Evolutionary conservation across 257 asterid genomes (phyloP), one percentile per base, ranked within the genome.

Genomic region (Capsicum chinense): DNA sequence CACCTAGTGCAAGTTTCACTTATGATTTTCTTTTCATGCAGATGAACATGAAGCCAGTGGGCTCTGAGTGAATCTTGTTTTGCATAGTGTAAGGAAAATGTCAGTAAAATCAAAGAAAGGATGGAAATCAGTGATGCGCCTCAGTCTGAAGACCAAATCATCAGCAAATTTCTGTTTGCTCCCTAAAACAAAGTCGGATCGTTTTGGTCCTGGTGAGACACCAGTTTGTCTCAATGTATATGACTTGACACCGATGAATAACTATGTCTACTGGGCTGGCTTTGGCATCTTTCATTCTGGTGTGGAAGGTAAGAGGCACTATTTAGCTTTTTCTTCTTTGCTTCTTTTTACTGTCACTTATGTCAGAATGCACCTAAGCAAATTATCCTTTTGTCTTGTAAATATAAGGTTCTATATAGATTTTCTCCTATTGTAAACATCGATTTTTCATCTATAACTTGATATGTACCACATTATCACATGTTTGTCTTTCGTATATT

Each of bases 201-300:
- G 90, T 82, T 86, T 88, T 67, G 90, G 86, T 66, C 90, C 92
- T 56, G 92, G 92, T 83, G 85, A 86, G 79, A 85, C 97, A 3
- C 95, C 97, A 1, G 98, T 95, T 82, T 91, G 88, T 85, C 97
- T 95, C 86, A 95, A 95, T 67, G 99, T 95, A 86, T 95, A 95
- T 19, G 99, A 95, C 87, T 89, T 95, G 89, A 95, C 98, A 52
- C 93, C 98, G 4, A 87, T 91, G 84, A 95, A 94, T 82, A 97
- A 97, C 70, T 95, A 95, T 79, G 92, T 94, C 85, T 94, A 94
- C 78, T 95, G 99, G 99, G 98, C 97, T 78, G 99, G 98, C 88
- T 88, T 95, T 26, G 99, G 99, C 12, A 94, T 95, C 88, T 95
- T 94, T 85, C 99, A 95, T 82, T 95, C 99, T 5, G 99, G 98